Conservation (phyloP, 2,329 filamentous ascomycete species). For the Pleomassaria siparia region DNA sequence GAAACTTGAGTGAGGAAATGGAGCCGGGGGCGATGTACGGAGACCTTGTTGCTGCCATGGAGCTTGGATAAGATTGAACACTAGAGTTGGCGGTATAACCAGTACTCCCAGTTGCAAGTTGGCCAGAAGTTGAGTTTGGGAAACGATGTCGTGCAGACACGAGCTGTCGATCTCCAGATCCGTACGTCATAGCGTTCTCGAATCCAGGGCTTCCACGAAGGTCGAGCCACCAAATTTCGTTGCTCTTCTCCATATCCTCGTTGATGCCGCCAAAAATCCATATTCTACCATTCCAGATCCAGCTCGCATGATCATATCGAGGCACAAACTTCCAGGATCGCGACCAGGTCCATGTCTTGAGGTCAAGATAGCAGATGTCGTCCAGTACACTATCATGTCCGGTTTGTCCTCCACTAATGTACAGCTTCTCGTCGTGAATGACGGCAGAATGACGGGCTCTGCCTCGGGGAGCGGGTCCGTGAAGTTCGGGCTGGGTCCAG, state of each 20-base stretch:
- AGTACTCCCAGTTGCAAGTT: conserved; percentile 42
- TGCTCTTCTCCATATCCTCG: conserved; percentile 94
- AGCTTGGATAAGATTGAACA: conserved; percentile 57
- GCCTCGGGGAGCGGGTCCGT: conserved; percentile 82
- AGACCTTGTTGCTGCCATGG: conserved; percentile 47
- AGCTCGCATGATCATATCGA: conserved; percentile 92
- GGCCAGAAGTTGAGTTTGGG: conserved; percentile 30
- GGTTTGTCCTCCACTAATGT: conserved; percentile 93
- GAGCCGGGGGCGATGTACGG: conserved; percentile 72
- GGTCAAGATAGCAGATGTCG: conserved; percentile 93
- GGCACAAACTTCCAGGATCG: conserved; percentile 93
- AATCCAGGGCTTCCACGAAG: conserved; percentile 88
- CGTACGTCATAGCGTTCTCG: conserved; percentile 66
- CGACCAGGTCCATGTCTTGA: conserved; percentile 98
- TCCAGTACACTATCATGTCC: conserved; percentile 92
- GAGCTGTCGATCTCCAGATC: conserved; percentile 49
- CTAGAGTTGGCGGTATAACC: conserved; percentile 74
- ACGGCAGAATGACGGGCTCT: conserved; percentile 91
- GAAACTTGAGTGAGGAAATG: conserved; percentile 87
- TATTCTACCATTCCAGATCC: conserved; percentile 87
- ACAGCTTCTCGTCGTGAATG: conserved; percentile 93
- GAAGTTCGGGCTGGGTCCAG: conserved; percentile 90
- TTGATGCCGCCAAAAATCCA: conserved; percentile 97
- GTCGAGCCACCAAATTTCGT: conserved; percentile 97
- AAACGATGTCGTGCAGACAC: conserved; percentile 35